Evolutionary conservation across 2,329 filamentous ascomycete genomes (phyloP).

Genomic region (Colletotrichum theobromicola): DNA sequence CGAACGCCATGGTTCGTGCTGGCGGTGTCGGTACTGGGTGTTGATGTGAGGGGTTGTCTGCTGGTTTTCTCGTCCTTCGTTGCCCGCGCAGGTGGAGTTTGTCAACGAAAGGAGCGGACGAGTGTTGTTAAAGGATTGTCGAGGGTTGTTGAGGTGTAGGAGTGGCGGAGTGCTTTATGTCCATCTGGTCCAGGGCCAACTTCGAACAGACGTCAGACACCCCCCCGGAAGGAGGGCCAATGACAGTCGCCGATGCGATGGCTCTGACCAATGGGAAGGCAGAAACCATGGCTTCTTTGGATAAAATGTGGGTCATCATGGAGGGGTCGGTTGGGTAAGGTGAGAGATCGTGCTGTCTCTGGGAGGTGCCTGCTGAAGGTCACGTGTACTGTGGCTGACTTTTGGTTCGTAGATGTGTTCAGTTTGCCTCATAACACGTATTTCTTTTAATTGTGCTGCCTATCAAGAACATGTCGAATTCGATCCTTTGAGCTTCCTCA

Average conservation of each 20-base stretch:
- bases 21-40: neutral
- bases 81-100: neutral
- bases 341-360: neutral
- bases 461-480: neutral
- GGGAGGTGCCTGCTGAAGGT: neutral
- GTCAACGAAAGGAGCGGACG: neutral
- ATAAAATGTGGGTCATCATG: neutral
- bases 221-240: neutral
- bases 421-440: neutral
- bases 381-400: neutral
- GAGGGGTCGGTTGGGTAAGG: neutral
- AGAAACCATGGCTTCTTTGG: neutral
- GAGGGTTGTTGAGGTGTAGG: slow-evolving; percentile 42
- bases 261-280: neutral
- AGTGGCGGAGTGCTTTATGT: neutral
- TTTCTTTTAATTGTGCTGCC: neutral
- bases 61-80: neutral
- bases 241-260: neutral
- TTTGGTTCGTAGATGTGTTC: slow-evolving; percentile 3
- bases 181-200: neutral
- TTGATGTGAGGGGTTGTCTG: neutral
- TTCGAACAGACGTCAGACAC: neutral
- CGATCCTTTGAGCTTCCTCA: neutral
- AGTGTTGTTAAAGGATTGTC: neutral
- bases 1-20: neutral